phyloP scores from a whole-genome alignment of 202 grass and related monocot genomes.

The Zizania palustris region DNA sequence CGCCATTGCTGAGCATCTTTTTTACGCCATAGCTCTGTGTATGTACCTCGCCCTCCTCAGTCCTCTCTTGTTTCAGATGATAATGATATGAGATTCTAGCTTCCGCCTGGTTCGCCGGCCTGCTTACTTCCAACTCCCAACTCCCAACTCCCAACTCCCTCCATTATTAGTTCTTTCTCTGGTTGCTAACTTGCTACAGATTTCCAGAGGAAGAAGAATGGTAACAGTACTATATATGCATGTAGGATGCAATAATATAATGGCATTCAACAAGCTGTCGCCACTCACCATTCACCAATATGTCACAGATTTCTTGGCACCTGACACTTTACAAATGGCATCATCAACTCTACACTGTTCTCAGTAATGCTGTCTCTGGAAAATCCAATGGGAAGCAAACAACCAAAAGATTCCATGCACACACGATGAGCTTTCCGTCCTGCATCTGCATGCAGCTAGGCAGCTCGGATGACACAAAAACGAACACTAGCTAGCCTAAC shows the following conservation, averaged over 20 bases:
- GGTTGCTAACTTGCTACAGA: too few species aligned
- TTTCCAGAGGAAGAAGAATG: too few species aligned
- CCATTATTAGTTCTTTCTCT: too few species aligned
- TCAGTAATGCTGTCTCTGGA: slow-evolving; percentile 24
- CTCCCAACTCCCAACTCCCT: too few species aligned
- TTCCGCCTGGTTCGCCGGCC: slow-evolving; percentile 34
- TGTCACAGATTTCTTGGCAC: slow-evolving; percentile 17
- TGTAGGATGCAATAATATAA: not conserved
- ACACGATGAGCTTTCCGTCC: not conserved
- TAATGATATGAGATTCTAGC: too few species aligned
- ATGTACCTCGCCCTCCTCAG: not conserved
- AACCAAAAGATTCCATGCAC: slow-evolving; percentile 64
- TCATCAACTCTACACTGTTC: slow-evolving; percentile 34
- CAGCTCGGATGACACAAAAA: too few species aligned
- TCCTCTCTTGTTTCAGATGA: not conserved
- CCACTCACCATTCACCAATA: too few species aligned
- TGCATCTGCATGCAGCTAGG: slow-evolving; percentile 5
- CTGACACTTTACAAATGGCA: slow-evolving; percentile 50
- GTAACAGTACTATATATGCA: too few species aligned
- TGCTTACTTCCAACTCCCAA: slow-evolving; percentile 12
- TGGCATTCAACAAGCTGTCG: slow-evolving; percentile 31
- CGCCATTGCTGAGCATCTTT: slow-evolving; percentile 30
- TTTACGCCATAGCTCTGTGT: not conserved
- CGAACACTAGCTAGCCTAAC: too few species aligned
- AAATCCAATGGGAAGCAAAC: slow-evolving; percentile 59